These are phyloP conservation scores for Pseudonectria buxi DNA, from an alignment of 2,329 filamentous ascomycete genomes.

Conservation along the genomic window DNA sequence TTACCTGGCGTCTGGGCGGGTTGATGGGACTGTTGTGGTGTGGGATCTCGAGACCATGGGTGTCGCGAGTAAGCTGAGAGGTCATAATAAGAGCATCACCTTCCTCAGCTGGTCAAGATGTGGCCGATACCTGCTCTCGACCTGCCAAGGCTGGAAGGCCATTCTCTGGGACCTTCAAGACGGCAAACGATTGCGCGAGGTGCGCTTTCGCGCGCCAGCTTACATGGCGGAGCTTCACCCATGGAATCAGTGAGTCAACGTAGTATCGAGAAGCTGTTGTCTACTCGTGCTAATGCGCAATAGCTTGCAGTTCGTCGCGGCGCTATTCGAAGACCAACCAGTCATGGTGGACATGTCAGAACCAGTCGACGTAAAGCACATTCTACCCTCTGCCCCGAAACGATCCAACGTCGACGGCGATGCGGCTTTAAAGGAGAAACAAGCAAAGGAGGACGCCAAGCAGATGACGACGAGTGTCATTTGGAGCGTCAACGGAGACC, in stretches of 20 bases:
- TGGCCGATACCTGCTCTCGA: conserved; percentile 84
- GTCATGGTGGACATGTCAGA: conserved; percentile 76
- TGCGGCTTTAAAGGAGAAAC: conserved; percentile 68
- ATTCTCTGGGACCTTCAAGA: conserved; percentile 86
- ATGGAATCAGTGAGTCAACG: conserved; percentile 62
- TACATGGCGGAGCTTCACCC: conserved; percentile 96
- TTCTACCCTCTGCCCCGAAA: conserved; percentile 75
- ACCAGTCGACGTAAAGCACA: conserved; percentile 63
- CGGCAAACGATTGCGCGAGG: conserved; percentile 66
- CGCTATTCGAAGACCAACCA: conserved; percentile 89
- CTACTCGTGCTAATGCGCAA: conserved; percentile 14
- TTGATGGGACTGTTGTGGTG: conserved; percentile 89
- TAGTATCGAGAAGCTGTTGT: neutral
- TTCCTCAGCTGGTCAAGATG: conserved; percentile 92
- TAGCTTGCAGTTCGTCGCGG: conserved; percentile 79
- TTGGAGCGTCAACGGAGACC: conserved; percentile 77
- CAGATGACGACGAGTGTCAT: conserved; percentile 90
- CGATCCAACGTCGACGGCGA: conserved; percentile 65
- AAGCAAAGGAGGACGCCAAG: conserved; percentile 85
- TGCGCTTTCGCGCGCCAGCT: conserved; percentile 86
- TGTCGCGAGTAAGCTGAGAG: conserved; percentile 86
- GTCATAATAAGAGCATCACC: conserved; percentile 89
- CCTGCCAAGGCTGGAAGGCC: conserved; percentile 93
- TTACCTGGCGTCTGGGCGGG: conserved; percentile 86
- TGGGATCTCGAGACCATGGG: conserved; percentile 98